Evolutionary conservation across 2,329 filamentous ascomycete genomes (phyloP).

Genomic region (Diplodia mutila): DNA sequence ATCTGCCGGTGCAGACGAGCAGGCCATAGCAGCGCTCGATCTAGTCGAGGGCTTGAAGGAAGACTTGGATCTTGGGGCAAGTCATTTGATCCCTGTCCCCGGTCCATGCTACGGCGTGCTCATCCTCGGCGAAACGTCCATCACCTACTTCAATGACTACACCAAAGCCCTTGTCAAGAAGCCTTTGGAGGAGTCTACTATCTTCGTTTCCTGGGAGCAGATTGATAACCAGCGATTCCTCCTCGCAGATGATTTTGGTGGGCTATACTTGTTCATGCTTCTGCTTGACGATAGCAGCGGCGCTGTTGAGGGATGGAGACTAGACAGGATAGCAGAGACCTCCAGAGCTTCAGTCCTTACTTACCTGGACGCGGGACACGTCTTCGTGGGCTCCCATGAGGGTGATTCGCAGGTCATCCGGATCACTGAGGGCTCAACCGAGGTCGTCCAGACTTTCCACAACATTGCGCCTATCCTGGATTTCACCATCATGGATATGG

Average conservation of each 20-base stretch:
- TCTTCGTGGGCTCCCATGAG: constrained; percentile 91
- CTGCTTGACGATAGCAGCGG: constrained; percentile 65
- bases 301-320: constrained; percentile 69
- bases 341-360: constrained; percentile 78
- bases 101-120: constrained; percentile 57
- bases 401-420: constrained; percentile 85
- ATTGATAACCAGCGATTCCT: constrained; percentile 82
- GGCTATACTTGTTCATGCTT: constrained; percentile 82
- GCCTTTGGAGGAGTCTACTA: constrained; percentile 71
- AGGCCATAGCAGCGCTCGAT: constrained; percentile 57
- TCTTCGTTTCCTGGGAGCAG: constrained; percentile 90
- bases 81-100: constrained; percentile 64
- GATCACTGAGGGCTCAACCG: constrained; percentile 63
- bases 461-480: constrained; percentile 94
- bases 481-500: constrained; percentile 95
- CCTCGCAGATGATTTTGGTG: constrained; percentile 90
- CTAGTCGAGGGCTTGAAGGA: constrained; percentile 55
- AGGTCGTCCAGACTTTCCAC: constrained; percentile 72
- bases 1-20: constrained; percentile 49
- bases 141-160: constrained; percentile 83
- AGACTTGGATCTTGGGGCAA: constrained; percentile 63
- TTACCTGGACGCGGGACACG: constrained; percentile 71
- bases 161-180: constrained; percentile 68
- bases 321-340: constrained; percentile 69
- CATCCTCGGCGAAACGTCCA: constrained; percentile 63